These are phyloP conservation scores for Logfia minima DNA, from an alignment of 129 eudicot species.

Conservation along the genomic window DNA sequence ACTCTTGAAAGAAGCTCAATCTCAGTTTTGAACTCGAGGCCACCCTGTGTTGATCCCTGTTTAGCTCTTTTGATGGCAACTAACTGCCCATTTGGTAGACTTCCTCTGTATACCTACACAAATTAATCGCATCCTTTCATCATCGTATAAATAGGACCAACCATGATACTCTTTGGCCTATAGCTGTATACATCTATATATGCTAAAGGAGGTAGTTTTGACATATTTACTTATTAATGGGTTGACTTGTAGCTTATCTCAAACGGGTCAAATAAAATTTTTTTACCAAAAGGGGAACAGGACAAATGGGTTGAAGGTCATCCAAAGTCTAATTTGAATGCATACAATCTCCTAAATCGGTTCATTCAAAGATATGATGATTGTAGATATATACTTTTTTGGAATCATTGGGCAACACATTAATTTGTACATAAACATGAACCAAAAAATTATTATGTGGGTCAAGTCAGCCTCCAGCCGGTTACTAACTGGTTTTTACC, in stretches of 20 bases:
- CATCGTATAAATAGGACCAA: neutral
- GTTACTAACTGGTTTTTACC: neutral
- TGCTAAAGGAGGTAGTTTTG: neutral
- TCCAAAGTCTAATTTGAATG: neutral
- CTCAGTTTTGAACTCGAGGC: slow-evolving; percentile 71
- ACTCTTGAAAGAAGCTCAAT: slow-evolving; percentile 78
- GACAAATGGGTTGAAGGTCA: neutral
- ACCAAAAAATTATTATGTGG: neutral
- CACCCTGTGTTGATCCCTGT: slow-evolving; percentile 62
- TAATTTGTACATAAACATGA: too few species aligned
- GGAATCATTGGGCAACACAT: too few species aligned
- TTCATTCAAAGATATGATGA: too few species aligned
- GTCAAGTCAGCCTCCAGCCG: neutral
- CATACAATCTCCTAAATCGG: neutral
- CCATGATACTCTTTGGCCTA: neutral
- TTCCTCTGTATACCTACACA: slow-evolving; percentile 64
- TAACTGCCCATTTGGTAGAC: slow-evolving; percentile 49
- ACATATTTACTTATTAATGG: neutral
- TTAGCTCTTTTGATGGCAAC: slow-evolving; percentile 73
- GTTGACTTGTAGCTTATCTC: neutral
- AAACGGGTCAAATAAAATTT: neutral
- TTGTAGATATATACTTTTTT: too few species aligned
- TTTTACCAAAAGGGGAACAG: neutral
- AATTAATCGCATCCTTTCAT: neutral
- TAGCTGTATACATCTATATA: neutral